These are phyloP conservation scores for Candida easanensis DNA, from an alignment of 805 yeast species.

Conservation along the genomic window DNA sequence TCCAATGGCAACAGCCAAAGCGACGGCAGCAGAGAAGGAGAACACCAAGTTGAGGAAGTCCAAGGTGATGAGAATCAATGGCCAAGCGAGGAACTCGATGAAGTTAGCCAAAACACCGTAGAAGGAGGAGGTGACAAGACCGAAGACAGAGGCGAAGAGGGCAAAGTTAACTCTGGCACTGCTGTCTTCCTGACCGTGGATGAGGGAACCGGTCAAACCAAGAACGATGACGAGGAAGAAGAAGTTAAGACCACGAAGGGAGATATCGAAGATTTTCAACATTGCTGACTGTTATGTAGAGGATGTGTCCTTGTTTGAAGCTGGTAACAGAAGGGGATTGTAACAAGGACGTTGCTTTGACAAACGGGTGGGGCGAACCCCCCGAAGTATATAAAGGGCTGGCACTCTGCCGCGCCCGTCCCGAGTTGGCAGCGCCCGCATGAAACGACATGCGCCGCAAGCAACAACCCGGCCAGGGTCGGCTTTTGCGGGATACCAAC, in stretches of 20 bases:
- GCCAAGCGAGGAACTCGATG: slow-evolving; percentile 81
- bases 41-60: slow-evolving; percentile 90
- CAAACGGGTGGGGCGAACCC: slow-evolving; percentile 6
- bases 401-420: slow-evolving; percentile 4
- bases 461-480: slow-evolving; percentile 7
- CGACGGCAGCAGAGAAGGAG: slow-evolving; percentile 93
- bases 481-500: neutral
- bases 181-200: slow-evolving; percentile 55
- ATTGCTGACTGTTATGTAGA: slow-evolving; percentile 17
- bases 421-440: slow-evolving; percentile 11
- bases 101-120: slow-evolving; percentile 80
- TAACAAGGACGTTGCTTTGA: neutral
- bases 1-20: slow-evolving; percentile 87
- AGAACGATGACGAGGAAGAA: slow-evolving; percentile 72
- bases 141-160: slow-evolving; percentile 86
- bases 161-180: slow-evolving; percentile 84
- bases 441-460: slow-evolving; percentile 12
- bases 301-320: neutral
- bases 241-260: slow-evolving; percentile 73
- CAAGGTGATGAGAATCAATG: slow-evolving; percentile 65
- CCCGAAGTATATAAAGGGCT: slow-evolving; percentile 8
- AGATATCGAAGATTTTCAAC: slow-evolving; percentile 62
- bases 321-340: neutral
- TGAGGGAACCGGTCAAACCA: slow-evolving; percentile 88
- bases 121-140: slow-evolving; percentile 72